Evolutionary conservation across 495 filamentous ascomycete species (phyloP).

Genomic region (Aspergillus ostianus): DNA sequence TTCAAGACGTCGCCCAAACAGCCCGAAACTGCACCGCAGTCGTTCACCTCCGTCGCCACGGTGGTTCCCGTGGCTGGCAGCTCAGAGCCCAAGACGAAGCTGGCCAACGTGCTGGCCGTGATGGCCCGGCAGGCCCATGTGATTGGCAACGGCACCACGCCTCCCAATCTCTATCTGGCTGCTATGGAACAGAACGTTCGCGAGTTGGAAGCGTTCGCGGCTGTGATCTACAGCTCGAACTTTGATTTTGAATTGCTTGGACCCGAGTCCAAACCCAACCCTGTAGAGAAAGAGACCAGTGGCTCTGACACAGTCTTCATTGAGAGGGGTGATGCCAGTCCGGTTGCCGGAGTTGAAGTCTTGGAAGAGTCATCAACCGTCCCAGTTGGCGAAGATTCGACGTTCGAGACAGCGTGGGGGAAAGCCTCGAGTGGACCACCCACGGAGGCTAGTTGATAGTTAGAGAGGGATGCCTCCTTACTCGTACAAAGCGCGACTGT

Average conservation of each 20-base stretch:
- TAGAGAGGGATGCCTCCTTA: background rate
- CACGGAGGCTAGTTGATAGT: slow-evolving; percentile 1
- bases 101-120: slow-evolving; percentile 85
- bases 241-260: slow-evolving; percentile 65
- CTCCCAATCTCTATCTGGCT: slow-evolving; percentile 78
- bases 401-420: slow-evolving; percentile 46
- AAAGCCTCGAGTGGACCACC: slow-evolving; percentile 27
- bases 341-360: slow-evolving; percentile 9
- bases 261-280: slow-evolving; percentile 19
- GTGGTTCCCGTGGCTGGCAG: slow-evolving; percentile 30
- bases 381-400: slow-evolving; percentile 21
- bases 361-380: background rate
- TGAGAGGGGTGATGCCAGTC: slow-evolving; percentile 20
- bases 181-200: slow-evolving; percentile 73
- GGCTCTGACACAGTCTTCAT: slow-evolving; percentile 28
- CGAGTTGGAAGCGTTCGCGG: slow-evolving; percentile 91
- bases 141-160: slow-evolving; percentile 73
- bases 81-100: slow-evolving; percentile 60
- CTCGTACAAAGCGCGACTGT: no score
- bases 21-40: slow-evolving; percentile 43
- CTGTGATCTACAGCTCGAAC: slow-evolving; percentile 91
- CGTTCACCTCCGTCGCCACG: slow-evolving; percentile 42
- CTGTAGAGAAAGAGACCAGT: slow-evolving; percentile 12
- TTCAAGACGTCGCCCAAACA: slow-evolving; percentile 60
- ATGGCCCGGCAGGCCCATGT: slow-evolving; percentile 84